Evolutionary conservation across 768 basidiomycete genomes (phyloP).

Genomic region (Coprinopsis marcescibilis): DNA sequence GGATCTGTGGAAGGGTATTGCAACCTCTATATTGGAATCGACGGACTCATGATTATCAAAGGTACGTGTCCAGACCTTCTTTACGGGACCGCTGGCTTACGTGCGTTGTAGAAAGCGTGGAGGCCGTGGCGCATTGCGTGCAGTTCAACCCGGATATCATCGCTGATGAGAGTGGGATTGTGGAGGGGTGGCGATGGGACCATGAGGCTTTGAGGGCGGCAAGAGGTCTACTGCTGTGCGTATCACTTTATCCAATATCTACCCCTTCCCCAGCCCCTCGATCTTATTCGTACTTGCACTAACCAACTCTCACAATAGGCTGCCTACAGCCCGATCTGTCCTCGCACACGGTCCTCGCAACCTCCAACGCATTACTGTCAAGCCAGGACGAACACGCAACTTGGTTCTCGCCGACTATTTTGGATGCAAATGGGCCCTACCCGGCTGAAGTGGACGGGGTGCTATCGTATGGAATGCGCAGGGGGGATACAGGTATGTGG

Average conservation of each 20-base stretch:
- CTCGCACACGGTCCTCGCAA: constrained; percentile 58
- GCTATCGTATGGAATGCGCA: constrained; percentile 60
- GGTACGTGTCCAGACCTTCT: constrained; percentile 29
- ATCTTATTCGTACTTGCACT: too few species aligned
- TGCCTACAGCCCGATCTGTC: constrained; percentile 61
- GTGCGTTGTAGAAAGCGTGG: constrained; percentile 47
- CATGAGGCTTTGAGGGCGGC: constrained; percentile 63
- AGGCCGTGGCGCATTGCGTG: constrained; percentile 56
- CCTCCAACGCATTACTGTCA: constrained; percentile 70
- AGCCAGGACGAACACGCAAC: constrained; percentile 87
- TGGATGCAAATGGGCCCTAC: constrained; percentile 53
- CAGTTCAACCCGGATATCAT: constrained; percentile 47
- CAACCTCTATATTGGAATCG: constrained; percentile 62
- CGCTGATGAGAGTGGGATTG: constrained; percentile 51
- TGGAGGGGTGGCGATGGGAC: constrained; percentile 88
- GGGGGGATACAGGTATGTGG: constrained; percentile 65
- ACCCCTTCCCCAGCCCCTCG: background rate
- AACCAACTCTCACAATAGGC: too few species aligned
- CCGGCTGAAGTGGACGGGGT: constrained; percentile 79
- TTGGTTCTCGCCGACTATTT: constrained; percentile 68
- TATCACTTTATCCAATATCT: constrained; percentile 8
- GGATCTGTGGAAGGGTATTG: too few species aligned
- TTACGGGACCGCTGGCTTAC: background rate
- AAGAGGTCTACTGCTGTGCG: constrained; percentile 68
- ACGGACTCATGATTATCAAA: constrained; percentile 50